Base-by-base conservation (phyloP, 495 filamentous ascomycete species). In the Hyaloscypha variabilis region DNA sequence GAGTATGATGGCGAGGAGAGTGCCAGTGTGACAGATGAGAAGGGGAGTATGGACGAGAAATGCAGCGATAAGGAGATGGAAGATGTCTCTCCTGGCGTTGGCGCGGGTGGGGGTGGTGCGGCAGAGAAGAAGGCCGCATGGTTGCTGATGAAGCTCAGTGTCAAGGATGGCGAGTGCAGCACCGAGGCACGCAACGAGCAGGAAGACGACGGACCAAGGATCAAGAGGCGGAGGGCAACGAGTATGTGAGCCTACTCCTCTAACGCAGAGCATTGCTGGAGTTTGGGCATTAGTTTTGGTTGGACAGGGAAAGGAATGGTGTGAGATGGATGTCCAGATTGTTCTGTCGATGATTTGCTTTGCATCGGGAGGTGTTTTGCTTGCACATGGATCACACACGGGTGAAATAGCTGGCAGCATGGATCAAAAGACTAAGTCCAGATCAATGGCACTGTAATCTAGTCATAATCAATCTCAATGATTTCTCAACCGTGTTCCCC, bases 51-150 rank as follows among this genome's bases (percentile, higher is more conserved):
- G 23, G 50, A 65, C 56, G 65, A 66, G 25, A 62, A 66, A 23
- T 28, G 58, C 3, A 59, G 54, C 51, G 65, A 66, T 50, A 42
- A 62, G 17, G 30, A 62, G 8, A 59, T 60, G 58, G 63, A 65
- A 46, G 46, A 65, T 67, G 2, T 31, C 11, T 11, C 54, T 29
- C 10, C 71, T 75, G 31, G 59, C 66, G 28, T 13, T 3, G 42
- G 58, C 14, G 23, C 8, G 50, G 51, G 6, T 21, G 25, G n/a
- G n/a, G n/a, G 24, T 53, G 62, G 64, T 11, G 63, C 46, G 21
- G 65, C 34, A 42, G 84, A 86, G 66, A 81, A 85, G 67, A 83
- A 81, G 58, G 86, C 86, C 5, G 86, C 86, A 23, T 77, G 85
- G 72, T 75, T 85, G 53, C 72, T 88, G 64, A 74, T 88, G 69